Evolutionary conservation across 2,329 filamentous ascomycete genomes (phyloP).

Genomic region (Fusarium sp.): DNA sequence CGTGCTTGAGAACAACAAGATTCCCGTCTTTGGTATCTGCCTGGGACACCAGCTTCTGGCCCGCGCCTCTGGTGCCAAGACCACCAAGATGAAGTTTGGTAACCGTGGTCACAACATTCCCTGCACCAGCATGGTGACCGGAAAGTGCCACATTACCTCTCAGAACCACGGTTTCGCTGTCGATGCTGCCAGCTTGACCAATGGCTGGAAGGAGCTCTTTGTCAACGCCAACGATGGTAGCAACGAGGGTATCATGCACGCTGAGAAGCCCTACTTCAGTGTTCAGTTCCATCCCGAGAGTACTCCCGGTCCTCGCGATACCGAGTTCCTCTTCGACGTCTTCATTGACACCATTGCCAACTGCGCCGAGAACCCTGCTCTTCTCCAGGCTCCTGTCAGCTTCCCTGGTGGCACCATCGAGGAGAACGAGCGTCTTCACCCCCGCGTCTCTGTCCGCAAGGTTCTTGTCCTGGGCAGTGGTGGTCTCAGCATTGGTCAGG

Average conservation of each 20-base stretch:
- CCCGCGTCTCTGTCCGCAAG: constrained; percentile 89
- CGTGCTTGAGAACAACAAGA: constrained; percentile 82
- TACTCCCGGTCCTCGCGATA: constrained; percentile 93
- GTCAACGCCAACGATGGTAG: constrained; percentile 98
- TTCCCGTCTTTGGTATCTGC: constrained; percentile 96
- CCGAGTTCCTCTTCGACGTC: constrained; percentile 96
- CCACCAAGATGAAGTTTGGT: constrained; percentile 98
- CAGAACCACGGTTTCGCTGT: constrained; percentile 99
- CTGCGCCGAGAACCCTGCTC: constrained; percentile 73
- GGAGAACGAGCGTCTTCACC: constrained; percentile 82
- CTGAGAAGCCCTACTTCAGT: constrained; percentile 90
- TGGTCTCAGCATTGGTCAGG: constrained; percentile 96
- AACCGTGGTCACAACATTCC: constrained; percentile 99
- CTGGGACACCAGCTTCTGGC: constrained; percentile 94
- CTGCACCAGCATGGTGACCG: constrained; percentile 94
- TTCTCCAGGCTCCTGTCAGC: constrained; percentile 78
- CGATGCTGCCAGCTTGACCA: constrained; percentile 79
- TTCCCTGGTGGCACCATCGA: constrained; percentile 88
- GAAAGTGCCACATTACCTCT: constrained; percentile 98
- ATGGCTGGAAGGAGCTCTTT: constrained; percentile 92
- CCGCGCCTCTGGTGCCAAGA: constrained; percentile 85
- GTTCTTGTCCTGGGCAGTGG: constrained; percentile 94
- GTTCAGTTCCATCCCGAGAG: constrained; percentile 99
- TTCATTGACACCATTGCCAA: constrained; percentile 88
- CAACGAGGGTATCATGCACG: constrained; percentile 96